These are phyloP conservation scores for Phytopythium mirpurense DNA, from an alignment of 352 stramenopile genomes.

Conservation along the genomic window DNA sequence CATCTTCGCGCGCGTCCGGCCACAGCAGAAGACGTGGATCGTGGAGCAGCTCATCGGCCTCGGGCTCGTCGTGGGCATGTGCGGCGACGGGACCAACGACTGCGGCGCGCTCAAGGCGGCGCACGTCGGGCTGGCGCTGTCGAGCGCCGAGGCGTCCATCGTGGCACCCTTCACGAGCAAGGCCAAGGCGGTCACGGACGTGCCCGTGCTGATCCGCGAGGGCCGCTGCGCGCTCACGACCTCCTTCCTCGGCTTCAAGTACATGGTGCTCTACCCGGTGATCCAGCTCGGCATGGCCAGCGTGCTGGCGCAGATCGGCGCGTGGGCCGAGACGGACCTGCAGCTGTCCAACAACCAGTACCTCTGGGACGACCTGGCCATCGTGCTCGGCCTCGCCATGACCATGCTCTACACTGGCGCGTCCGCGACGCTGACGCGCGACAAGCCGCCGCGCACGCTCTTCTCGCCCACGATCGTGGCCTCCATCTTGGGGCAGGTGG, in stretches of 20 bases:
- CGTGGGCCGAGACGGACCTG: constrained; percentile 22
- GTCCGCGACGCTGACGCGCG: constrained; percentile 22
- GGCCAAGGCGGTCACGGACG: constrained; percentile 67
- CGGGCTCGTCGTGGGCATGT: not conserved
- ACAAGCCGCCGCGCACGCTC: constrained; percentile 36
- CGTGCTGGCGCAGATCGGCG: constrained; percentile 23
- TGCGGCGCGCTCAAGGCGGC: constrained; percentile 82
- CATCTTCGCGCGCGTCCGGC: constrained; percentile 52
- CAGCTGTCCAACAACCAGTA: constrained; percentile 58
- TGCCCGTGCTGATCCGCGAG: constrained; percentile 76
- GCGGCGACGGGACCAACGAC: constrained; percentile 70
- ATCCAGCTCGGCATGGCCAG: constrained; percentile 51
- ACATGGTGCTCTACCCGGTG: constrained; percentile 47
- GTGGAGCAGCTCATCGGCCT: constrained; percentile 32
- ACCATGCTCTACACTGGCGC: constrained; percentile 48
- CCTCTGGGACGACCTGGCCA: constrained; percentile 47
- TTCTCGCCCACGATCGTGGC: constrained; percentile 42
- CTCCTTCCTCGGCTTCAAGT: constrained; percentile 55
- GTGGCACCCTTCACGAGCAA: constrained; percentile 88
- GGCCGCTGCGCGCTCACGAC: constrained; percentile 73
- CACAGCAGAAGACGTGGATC: constrained; percentile 31
- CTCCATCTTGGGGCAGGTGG: constrained; percentile 35
- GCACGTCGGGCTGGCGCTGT: constrained; percentile 84
- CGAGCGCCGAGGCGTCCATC: constrained; percentile 74
- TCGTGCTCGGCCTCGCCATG: constrained; percentile 45